Evolutionary conservation across 306 rosid species (phyloP), one percentile per base, ranked within the genome.

Genomic region (Prunus salicina): DNA sequence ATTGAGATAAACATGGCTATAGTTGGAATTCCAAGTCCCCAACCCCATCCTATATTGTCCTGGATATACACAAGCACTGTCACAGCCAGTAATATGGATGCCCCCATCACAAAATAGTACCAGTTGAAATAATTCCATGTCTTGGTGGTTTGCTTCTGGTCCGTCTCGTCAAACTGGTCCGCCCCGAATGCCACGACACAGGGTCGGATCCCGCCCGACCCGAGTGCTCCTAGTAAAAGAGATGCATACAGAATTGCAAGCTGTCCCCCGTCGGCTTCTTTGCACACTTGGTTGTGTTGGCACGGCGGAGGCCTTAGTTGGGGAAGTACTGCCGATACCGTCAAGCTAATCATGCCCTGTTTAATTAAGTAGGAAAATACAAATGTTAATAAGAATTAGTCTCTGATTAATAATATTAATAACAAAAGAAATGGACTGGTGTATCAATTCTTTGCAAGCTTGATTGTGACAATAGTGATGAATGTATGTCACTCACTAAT

Each of bases 131-230:
- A 96, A 7, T 74, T 81, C 93, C 96, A 96, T 53, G 93, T 96
- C 80, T 76, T 96, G 14, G 88, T 89, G 70, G 79, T 64, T 8
- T 84, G 90, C 12, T 89, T 86, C 0, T 93, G 88, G 76, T 95
- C 99, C 19, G 83, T 55, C 18, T 89, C 97, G 52, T 95, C 96
- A 3, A 95, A 88, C 67, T 95, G 99, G 62, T 95, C 99, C 0
- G 99, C 99, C 30, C 99, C 99, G 71, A 96, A 96, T 6, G 99
- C 88, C 15, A 96, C 97, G 2, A 96, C 93, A 8, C 99, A 96
- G 71, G 99, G 99, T 52, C 99, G 97, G 88, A 92, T 92, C 51
- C 99, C 99, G 1, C 99, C 99, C 3, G 99, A 84, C 67, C 98
- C 99, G 3, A 96, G 2, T 0, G 99, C 97, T 6, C 87, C 77